Percentiles rank a stretch among this genome's conserved stretches.
These are phyloP conservation scores for Colletotrichum agaves DNA, from an alignment of 2,329 filamentous ascomycete species.

Conservation along the genomic window DNA sequence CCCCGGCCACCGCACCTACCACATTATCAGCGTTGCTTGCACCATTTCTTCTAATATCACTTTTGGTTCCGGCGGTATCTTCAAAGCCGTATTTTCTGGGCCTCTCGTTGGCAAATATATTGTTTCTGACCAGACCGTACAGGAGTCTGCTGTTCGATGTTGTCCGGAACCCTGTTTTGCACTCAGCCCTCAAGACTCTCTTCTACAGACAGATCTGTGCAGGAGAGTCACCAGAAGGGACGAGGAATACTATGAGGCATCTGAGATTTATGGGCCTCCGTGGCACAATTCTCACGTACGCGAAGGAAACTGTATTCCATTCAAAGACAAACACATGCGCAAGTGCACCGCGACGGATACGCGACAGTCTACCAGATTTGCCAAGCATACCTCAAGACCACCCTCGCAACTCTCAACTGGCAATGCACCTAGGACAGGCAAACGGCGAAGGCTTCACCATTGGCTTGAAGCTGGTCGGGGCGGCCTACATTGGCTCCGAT, in stretches of 20 bases:
- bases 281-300: conserved; percentile 88
- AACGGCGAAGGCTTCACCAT: conserved; percentile 70
- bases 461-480: conserved; percentile 80
- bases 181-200: conserved; percentile 78
- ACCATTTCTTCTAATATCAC: conserved; percentile 18
- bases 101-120: conserved; percentile 4
- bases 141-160: conserved; percentile 63
- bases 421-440: conserved; percentile 69
- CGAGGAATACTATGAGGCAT: conserved; percentile 70
- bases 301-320: conserved; percentile 80
- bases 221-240: conserved; percentile 77
- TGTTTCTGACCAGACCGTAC: conserved; percentile 25
- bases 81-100: conserved; percentile 22
- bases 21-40: conserved; percentile 24
- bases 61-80: conserved; percentile 20
- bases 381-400: conserved; percentile 78
- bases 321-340: conserved; percentile 69
- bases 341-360: conserved; percentile 71
- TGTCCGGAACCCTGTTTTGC: conserved; percentile 78
- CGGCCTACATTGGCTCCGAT: conserved; percentile 78
- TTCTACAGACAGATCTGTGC: conserved; percentile 95
- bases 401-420: conserved; percentile 66
- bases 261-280: conserved; percentile 81
- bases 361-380: conserved; percentile 85
- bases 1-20: background rate